Percentiles rank a stretch among this genome's conserved stretches.
phyloP scores from a whole-genome alignment of 75 land plant genomes.

The Selaginella moellendorffii region DNA sequence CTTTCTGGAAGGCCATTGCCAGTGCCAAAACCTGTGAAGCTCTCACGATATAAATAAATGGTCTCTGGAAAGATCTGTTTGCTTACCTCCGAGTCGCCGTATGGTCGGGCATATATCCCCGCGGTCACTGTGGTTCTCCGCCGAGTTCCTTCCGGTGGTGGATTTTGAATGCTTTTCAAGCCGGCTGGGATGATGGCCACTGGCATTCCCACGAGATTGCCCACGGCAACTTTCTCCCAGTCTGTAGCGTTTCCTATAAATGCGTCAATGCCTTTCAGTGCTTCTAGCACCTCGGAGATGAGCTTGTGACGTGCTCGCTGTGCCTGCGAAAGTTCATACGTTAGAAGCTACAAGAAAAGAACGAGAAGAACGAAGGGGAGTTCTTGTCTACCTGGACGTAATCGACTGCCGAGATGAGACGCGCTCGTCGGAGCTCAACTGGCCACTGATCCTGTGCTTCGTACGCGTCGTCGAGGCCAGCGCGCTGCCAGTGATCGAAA shows the following conservation, averaged over 20 bases:
- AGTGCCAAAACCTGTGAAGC: constrained; percentile 46
- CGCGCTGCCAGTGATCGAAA: constrained; percentile 6
- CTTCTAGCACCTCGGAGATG: constrained; percentile 38
- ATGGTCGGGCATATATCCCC: constrained; percentile 65
- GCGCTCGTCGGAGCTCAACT: constrained; percentile 1
- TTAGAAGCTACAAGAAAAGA: no score
- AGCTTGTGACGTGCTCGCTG: constrained; percentile 63
- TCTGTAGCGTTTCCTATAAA: constrained; percentile 82
- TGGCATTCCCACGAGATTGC: constrained; percentile 86
- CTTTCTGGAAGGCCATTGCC: constrained; percentile 68
- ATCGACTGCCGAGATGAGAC: constrained; percentile 4
- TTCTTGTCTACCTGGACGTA: neutral
- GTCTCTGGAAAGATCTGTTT: neutral
- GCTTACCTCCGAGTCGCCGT: constrained; percentile 58
- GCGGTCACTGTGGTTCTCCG: constrained; percentile 48
- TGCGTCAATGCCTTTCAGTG: constrained; percentile 50
- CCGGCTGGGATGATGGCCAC: constrained; percentile 63
- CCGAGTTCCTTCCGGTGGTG: constrained; percentile 26
- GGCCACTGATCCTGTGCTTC: constrained; percentile 17
- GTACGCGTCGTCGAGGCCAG: constrained; percentile 3
- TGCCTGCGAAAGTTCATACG: constrained; percentile 50
- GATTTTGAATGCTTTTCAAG: constrained; percentile 29
- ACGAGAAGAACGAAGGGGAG: neutral
- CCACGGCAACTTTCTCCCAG: constrained; percentile 70
- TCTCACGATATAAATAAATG: neutral